These are phyloP conservation scores for Aspergillus japonicus DNA, from an alignment of 2,329 filamentous ascomycete genomes.

Conservation along the genomic window DNA sequence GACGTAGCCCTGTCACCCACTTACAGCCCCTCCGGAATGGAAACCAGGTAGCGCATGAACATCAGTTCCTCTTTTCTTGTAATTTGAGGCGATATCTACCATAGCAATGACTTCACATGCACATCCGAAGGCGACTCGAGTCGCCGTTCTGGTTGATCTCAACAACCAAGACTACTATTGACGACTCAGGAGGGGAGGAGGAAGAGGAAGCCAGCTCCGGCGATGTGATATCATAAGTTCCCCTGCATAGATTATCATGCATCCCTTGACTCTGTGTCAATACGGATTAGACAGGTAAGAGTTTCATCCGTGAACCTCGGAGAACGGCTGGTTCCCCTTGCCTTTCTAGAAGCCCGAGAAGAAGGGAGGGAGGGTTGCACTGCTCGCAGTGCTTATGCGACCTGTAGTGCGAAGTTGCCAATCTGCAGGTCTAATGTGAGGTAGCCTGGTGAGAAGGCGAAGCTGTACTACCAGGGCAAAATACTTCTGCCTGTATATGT, in stretches of 20 bases:
- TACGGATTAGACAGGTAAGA: neutral
- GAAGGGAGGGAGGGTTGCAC: neutral
- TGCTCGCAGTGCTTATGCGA: no score
- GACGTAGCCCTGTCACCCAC: neutral
- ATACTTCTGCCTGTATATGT: no score
- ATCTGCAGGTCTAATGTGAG: no score
- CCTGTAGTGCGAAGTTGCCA: no score
- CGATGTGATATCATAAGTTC: slow-evolving; percentile 15
- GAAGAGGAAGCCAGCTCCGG: neutral
- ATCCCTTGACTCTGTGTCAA: slow-evolving; percentile 12
- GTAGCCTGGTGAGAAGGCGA: no score
- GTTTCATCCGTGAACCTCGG: neutral
- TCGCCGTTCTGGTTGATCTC: neutral
- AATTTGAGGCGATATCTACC: neutral
- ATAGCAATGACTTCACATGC: neutral
- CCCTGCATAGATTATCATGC: slow-evolving; percentile 18
- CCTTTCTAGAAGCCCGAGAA: neutral
- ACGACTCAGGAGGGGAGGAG: neutral
- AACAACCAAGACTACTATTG: neutral
- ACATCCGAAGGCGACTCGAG: neutral
- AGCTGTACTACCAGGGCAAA: no score
- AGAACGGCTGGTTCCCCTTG: neutral
- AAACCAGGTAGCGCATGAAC: neutral
- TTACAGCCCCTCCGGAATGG: neutral
- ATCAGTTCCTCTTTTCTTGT: neutral